phyloP scores from a whole-genome alignment of 208 protist genomes.

The Naegleria gruberi region DNA sequence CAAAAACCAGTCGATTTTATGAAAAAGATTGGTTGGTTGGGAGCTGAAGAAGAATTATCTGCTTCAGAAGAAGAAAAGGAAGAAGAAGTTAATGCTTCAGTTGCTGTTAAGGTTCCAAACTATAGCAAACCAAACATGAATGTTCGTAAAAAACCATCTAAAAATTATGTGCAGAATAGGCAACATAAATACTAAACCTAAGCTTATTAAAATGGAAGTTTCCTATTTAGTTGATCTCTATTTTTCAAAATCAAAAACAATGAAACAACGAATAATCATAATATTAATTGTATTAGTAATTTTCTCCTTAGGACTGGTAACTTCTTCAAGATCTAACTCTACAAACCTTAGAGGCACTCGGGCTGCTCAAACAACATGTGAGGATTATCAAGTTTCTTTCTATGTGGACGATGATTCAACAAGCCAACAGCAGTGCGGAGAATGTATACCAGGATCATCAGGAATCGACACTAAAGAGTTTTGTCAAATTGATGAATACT shows the following conservation, averaged over 20 bases:
- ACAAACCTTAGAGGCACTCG: too few relatives aligned
- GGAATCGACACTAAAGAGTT: background rate
- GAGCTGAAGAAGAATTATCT: background rate
- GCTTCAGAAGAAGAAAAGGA: background rate
- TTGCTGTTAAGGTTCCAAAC: background rate
- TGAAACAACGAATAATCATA: too few relatives aligned
- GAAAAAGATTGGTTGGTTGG: constrained; percentile 23
- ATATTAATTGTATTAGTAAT: too few relatives aligned
- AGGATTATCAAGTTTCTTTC: background rate
- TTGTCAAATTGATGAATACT: background rate
- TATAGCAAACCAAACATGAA: background rate
- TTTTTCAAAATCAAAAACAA: too few relatives aligned
- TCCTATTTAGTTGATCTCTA: too few relatives aligned
- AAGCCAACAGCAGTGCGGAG: background rate
- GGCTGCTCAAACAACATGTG: too few relatives aligned
- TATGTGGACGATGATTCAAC: background rate
- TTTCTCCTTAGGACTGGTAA: too few relatives aligned
- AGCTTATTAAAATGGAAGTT: too few relatives aligned
- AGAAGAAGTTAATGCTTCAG: background rate
- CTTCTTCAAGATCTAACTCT: too few relatives aligned
- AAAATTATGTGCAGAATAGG: background rate
- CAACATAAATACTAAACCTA: background rate
- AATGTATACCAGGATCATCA: background rate
- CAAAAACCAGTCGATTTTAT: constrained; percentile 23
- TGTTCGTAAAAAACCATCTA: background rate